These are phyloP conservation scores for Candida pseudofarinosa DNA, from an alignment of 805 yeast genomes.

Conservation along the genomic window DNA sequence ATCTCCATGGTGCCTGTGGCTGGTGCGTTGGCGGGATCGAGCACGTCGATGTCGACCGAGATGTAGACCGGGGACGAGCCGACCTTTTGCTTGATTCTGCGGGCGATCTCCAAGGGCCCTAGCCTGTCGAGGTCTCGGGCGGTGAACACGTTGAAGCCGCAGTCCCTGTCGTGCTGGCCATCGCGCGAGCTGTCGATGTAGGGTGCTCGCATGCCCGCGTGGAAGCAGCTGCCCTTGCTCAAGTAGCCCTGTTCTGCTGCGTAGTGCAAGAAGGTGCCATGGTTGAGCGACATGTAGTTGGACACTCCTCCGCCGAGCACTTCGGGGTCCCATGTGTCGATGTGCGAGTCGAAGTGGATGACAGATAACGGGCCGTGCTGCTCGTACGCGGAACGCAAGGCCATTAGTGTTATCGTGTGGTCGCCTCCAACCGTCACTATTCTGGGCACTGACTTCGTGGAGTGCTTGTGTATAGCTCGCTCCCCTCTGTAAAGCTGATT, in stretches of 20 bases:
- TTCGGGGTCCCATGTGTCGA: conserved; percentile 68
- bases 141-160: conserved; percentile 45
- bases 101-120: conserved; percentile 36
- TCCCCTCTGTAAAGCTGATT: conserved; percentile 48
- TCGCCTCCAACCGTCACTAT: conserved; percentile 59
- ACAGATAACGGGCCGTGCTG: conserved; percentile 45
- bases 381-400: conserved; percentile 49
- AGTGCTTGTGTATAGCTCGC: conserved; percentile 36
- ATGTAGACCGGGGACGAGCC: conserved; percentile 42
- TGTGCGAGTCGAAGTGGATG: conserved; percentile 64
- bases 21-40: conserved; percentile 72
- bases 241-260: conserved; percentile 66
- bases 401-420: conserved; percentile 53
- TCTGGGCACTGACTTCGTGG: conserved; percentile 16
- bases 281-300: conserved; percentile 56
- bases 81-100: conserved; percentile 29
- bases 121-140: conserved; percentile 45
- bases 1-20: conserved; percentile 79
- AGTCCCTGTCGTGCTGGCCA: conserved; percentile 47
- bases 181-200: conserved; percentile 40
- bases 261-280: conserved; percentile 67
- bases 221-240: conserved; percentile 45
- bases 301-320: conserved; percentile 61
- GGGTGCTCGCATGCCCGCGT: conserved; percentile 66
- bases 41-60: conserved; percentile 54